These are phyloP conservation scores for Annulohypoxylon moriforme DNA, from an alignment of 495 filamentous ascomycete species.

Conservation along the genomic window DNA sequence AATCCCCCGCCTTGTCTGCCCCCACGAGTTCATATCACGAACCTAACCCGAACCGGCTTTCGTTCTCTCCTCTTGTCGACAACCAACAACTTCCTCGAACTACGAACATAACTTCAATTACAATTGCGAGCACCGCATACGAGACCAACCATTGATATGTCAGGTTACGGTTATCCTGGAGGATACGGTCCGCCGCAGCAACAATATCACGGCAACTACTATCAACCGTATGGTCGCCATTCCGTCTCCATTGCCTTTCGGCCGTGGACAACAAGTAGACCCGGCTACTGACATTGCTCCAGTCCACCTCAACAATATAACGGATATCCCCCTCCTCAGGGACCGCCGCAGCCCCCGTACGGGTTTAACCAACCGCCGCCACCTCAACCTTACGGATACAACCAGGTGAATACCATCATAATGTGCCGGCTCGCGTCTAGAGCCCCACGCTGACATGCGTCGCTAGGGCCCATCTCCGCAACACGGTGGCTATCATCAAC, in stretches of 20 bases:
- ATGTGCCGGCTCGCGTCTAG: conserved; percentile 44
- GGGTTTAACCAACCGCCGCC: conserved; percentile 61
- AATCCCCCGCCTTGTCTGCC: conserved; percentile 27
- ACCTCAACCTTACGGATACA: conserved; percentile 51
- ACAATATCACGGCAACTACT: conserved; percentile 55
- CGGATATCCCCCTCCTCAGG: conserved; percentile 56
- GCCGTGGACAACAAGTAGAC: conserved; percentile 15
- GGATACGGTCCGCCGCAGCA: conserved; percentile 57
- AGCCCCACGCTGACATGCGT: conserved; percentile 34
- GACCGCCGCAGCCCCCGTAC: conserved; percentile 49
- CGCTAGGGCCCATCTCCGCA: conserved; percentile 56
- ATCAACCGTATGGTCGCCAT: conserved; percentile 49
- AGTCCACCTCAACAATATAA: conserved; percentile 49
- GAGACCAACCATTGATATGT: conserved; percentile 51
- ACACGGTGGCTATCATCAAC: conserved; percentile 54
- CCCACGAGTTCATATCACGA: conserved; percentile 37
- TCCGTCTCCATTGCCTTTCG: conserved; percentile 33
- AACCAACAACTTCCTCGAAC: not conserved
- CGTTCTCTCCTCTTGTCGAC: not conserved
- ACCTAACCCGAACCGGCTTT: not conserved
- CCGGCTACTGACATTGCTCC: conserved; percentile 35
- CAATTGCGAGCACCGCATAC: conserved; percentile 18
- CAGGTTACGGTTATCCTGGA: conserved; percentile 55
- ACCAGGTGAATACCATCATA: conserved; percentile 43
- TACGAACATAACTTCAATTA: conserved; percentile 12